Evolutionary conservation across 176 grass and related monocot species (phyloP).

Genomic region (Avena eriantha): DNA sequence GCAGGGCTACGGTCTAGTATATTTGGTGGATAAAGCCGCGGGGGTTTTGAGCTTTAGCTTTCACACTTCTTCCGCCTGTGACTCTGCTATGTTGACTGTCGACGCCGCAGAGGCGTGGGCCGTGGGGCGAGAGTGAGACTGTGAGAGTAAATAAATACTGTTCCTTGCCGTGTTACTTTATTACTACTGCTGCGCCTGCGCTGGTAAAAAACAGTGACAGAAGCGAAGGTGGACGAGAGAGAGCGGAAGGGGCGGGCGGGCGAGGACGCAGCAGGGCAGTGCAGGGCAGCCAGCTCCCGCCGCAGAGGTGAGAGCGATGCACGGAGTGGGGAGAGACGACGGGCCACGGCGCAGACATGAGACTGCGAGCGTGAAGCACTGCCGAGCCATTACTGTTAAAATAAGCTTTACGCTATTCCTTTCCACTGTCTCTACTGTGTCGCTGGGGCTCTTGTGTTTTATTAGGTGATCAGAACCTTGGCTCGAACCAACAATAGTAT

Average conservation of each 20-base stretch:
- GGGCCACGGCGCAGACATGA: neutral
- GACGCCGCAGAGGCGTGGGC: neutral
- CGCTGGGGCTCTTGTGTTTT: neutral
- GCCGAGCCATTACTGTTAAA: neutral
- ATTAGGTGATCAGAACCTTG: neutral
- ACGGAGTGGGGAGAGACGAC: neutral
- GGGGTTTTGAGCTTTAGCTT: conserved; percentile 7
- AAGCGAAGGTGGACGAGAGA: neutral
- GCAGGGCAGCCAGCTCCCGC: neutral
- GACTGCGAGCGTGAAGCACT: neutral
- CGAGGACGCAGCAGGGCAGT: neutral
- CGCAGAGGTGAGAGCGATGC: neutral
- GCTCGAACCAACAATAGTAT: neutral
- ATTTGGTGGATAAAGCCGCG: conserved; percentile 33
- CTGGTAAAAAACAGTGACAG: neutral
- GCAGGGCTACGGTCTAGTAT: conserved; percentile 48
- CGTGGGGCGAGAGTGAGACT: neutral
- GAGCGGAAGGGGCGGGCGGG: neutral
- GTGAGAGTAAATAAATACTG: neutral
- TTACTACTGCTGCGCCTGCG: neutral
- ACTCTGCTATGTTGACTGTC: conserved; percentile 17
- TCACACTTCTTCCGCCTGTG: neutral
- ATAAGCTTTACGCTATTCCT: conserved; percentile 1
- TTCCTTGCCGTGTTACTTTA: neutral
- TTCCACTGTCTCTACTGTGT: neutral